phyloP scores from a whole-genome alignment of 331 rosid genomes.

The Quercus tomentella region DNA sequence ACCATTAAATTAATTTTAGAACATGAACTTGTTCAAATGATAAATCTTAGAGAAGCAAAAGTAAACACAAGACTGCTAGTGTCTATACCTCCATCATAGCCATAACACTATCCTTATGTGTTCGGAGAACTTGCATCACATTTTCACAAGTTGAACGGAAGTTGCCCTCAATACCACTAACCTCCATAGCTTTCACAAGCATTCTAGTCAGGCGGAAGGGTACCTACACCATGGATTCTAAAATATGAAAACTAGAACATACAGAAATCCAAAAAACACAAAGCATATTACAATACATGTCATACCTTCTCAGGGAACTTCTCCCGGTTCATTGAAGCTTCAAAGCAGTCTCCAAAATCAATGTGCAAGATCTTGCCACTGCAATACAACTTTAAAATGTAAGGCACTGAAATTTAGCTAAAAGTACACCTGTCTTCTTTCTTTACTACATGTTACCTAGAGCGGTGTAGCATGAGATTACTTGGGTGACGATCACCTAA shows the following conservation, averaged over 20 bases:
- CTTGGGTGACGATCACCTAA: slow-evolving; percentile 99
- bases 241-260: slow-evolving; percentile 2
- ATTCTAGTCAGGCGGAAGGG: slow-evolving; percentile 98
- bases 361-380: slow-evolving; percentile 98
- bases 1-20: not conserved
- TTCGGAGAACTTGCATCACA: slow-evolving; percentile 92
- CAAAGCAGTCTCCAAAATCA: slow-evolving; percentile 98
- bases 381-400: slow-evolving; percentile 30
- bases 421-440: slow-evolving; percentile 3
- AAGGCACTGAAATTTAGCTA: slow-evolving; percentile 11
- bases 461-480: slow-evolving; percentile 93
- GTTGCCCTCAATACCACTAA: slow-evolving; percentile 97
- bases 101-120: slow-evolving; percentile 87
- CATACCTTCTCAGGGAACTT: slow-evolving; percentile 94
- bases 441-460: slow-evolving; percentile 45
- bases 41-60: not conserved
- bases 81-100: slow-evolving; percentile 97
- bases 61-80: not conserved
- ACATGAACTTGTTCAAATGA: not conserved
- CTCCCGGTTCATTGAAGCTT: slow-evolving; percentile 96
- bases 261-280: not conserved
- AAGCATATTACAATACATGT: not conserved
- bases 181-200: slow-evolving; percentile 99
- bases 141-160: slow-evolving; percentile 98
- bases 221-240: slow-evolving; percentile 45